phyloP scores from a whole-genome alignment of 305 asterid genomes.

The Ruellia speciosa region DNA sequence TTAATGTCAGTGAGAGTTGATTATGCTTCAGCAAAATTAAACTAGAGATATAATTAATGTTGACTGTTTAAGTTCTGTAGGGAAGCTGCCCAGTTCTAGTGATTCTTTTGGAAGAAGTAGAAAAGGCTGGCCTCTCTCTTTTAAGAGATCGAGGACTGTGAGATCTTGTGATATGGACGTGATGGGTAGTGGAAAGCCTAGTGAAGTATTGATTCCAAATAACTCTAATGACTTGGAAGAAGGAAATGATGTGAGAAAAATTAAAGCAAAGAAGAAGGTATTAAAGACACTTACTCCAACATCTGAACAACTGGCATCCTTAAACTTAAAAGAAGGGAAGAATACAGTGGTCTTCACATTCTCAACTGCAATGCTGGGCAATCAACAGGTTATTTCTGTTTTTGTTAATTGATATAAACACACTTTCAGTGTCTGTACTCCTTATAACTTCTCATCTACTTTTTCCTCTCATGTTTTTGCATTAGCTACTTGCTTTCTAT shows the following conservation, averaged over 20 bases:
- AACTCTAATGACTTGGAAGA: conserved; percentile 26
- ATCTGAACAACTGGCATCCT: conserved; percentile 69
- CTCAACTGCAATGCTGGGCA: conserved; percentile 83
- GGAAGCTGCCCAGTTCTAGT: conserved; percentile 30
- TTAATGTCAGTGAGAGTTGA: not conserved
- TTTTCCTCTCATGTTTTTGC: conserved; percentile 3
- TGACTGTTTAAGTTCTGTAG: conserved; percentile 34
- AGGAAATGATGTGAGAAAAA: conserved; percentile 29
- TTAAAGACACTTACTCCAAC: conserved; percentile 52
- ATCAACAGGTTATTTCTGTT: conserved; percentile 60
- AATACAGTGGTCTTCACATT: conserved; percentile 66
- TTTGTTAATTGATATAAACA: conserved; percentile 2
- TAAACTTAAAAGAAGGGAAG: conserved; percentile 72
- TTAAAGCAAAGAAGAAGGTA: conserved; percentile 40
- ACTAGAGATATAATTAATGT: conserved; percentile 12
- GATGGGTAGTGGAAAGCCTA: conserved; percentile 21
- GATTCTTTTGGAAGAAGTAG: conserved; percentile 33
- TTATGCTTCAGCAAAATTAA: conserved; percentile 4
- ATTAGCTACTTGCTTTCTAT: not conserved
- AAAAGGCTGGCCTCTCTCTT: conserved; percentile 44
- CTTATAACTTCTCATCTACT: not conserved
- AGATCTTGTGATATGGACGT: conserved; percentile 29
- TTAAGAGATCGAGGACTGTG: conserved; percentile 34
- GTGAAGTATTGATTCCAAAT: conserved; percentile 19
- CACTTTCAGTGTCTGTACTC: not conserved